These are phyloP conservation scores for Sclerotinia subarctica DNA, from an alignment of 2,329 filamentous ascomycete genomes.

Conservation along the genomic window DNA sequence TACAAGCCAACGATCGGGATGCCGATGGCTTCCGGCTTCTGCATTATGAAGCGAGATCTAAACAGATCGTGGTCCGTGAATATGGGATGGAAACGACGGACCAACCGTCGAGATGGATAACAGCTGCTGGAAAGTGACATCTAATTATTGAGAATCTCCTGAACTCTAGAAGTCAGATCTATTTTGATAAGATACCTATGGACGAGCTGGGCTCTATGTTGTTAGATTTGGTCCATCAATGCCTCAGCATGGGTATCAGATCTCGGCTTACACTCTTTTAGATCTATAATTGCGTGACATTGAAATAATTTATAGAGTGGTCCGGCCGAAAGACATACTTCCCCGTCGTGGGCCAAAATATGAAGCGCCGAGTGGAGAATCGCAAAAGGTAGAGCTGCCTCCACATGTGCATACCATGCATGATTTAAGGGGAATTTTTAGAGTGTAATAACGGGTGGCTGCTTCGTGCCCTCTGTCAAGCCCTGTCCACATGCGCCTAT, in stretches of 20 bases:
- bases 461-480: conserved; percentile 13
- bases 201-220: background rate
- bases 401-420: background rate
- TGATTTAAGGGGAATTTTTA: background rate
- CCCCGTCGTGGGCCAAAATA: conserved; percentile 10
- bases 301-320: background rate
- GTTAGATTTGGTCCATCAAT: background rate
- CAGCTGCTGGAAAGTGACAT: background rate
- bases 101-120: background rate
- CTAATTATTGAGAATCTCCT: background rate
- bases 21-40: background rate
- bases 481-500: background rate
- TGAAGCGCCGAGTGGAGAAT: background rate
- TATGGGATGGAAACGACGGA: background rate
- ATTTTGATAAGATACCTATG: conserved; percentile 1
- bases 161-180: background rate
- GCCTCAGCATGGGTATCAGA: conserved; percentile 2
- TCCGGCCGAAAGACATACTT: background rate
- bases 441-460: conserved; percentile 13
- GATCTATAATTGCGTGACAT: conserved; percentile 1
- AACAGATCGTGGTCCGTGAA: background rate
- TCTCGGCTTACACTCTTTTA: background rate
- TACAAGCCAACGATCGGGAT: conserved; percentile 5
- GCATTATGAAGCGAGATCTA: background rate
- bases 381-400: background rate